Base-by-base conservation (phyloP, 441 rosid genomes). In the Hura crepitans region DNA sequence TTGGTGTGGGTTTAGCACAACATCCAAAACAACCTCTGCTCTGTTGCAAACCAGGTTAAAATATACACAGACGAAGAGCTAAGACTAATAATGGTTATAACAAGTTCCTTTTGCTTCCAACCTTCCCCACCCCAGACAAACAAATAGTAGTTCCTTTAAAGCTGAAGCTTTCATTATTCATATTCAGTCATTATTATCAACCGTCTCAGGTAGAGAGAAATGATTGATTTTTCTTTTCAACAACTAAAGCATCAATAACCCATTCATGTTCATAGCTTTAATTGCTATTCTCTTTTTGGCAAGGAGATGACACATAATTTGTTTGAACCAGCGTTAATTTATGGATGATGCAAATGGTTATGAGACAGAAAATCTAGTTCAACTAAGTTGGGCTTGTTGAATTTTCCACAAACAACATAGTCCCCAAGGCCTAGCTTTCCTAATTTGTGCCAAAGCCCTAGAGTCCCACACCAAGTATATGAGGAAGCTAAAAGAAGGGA, bases 11-110 rank as follows among this genome's bases (percentile, higher is more conserved):
- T 77, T 84, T 85, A 71, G 68, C 64, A 70, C 84, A 84, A 86
- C 94, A 81, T 76, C 91, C 88, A 82, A 89, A 85, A 89, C 96
- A 89, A 70, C 91, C 89, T 72, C 93, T 88, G 87, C 79, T 35
- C 82, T 78, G 84, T 82, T 79, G 65, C 75, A 78, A 74, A 68
- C 75, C 75, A 72, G 47, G 78, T 71, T 68, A 81, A 75, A 79
- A 64, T 72, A 77, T 15, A 54, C 13, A 12, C 22, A 53, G 3
- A 64, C 57, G n/a, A 62, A 57, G 10, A 30, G 22, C n/a, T 70
- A 70, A 62, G 50, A 65, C 25, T 68, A 43, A 2, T 18, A 69
- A 69, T 15, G 55, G 2, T 18, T 22, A 68, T 45, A 31, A 45
- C 14, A 51, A 45, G 25, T 27, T 22, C n/a, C 17, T 33, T 31